Percentiles rank a stretch among this genome's conserved stretches.
Conservation (phyloP, 2,329 filamentous ascomycete genomes). For the Nothophaeocryptopus gaeumannii region DNA sequence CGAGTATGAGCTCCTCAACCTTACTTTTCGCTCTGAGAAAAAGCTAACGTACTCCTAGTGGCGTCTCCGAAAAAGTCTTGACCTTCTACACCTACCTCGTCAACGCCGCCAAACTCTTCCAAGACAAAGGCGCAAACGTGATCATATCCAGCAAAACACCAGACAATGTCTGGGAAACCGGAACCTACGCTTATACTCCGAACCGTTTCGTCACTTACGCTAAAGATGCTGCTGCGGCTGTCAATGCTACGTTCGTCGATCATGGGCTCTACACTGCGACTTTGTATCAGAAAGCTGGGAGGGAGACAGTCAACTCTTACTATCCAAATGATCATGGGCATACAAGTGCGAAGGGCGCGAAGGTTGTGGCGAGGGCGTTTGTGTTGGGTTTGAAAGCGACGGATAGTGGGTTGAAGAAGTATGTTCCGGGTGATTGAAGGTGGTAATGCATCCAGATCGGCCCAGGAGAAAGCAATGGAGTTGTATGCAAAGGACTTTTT, state of each 20-base stretch:
- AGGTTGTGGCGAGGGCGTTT: constrained; percentile 57
- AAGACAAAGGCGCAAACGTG: constrained; percentile 59
- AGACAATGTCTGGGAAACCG: constrained; percentile 62
- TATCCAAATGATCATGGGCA: constrained; percentile 64
- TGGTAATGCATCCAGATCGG: background rate
- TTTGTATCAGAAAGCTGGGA: constrained; percentile 52
- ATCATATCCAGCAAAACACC: constrained; percentile 60
- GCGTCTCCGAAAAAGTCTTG: constrained; percentile 52
- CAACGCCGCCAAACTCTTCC: constrained; percentile 55
- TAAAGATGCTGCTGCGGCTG: constrained; percentile 50
- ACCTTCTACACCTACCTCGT: constrained; percentile 61
- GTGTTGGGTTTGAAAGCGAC: constrained; percentile 33
- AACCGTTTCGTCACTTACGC: constrained; percentile 59
- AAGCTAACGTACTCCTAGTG: constrained; percentile 9
- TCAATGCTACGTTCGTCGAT: constrained; percentile 52
- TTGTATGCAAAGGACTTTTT: no score
- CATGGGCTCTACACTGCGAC: constrained; percentile 59
- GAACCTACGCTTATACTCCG: constrained; percentile 48
- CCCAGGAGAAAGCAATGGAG: no score
- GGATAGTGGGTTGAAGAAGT: constrained; percentile 11
- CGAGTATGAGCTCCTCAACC: constrained; percentile 8
- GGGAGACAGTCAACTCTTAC: constrained; percentile 49
- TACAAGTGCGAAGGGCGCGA: constrained; percentile 56
- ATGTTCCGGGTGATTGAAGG: constrained; percentile 7
- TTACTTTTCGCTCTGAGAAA: no score